Base-by-base conservation (phyloP, 2,329 filamentous ascomycete species). In the Westerdykella aurantiaca region DNA sequence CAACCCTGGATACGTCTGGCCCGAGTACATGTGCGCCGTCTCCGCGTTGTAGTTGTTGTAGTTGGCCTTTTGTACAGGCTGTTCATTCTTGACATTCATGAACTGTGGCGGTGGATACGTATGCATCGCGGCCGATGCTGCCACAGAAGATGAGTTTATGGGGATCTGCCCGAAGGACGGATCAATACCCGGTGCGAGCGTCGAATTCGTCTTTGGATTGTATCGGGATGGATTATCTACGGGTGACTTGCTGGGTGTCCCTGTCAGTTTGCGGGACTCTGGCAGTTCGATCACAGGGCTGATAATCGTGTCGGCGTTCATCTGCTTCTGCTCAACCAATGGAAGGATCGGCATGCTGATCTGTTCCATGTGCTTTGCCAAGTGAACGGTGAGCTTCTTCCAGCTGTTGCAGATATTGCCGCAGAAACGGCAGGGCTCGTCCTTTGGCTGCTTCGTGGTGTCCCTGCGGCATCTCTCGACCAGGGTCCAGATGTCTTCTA, bases 281-380 rank as follows among this genome's bases (percentile, higher is more conserved):
- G 64, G 58, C 33, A 63, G 49, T 43, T 66, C 64, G 9, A 67
- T 61, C 4, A 69, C 58, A 7, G 66, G 64, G 33, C 63, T 67
- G 41, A 67, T 65, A 38, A 67, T 60, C 6, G 63, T 64, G 39
- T 67, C 63, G 6, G 60, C 63, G 34, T 61, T 62, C 21, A 68
- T 55, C 10, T 64, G 58, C 44, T 68, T 69, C 39, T 67, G 59
- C 31, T 69, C 63, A 2, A 70, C 64, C 22, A 71, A 56, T 6
- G 61, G 55, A 11, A 95, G 72, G 25, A 95, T 80, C 0, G 90
- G 89, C 60, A 95, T 78, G 57, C 86, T 87, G 60, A 95, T 86
- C 52, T 88, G 82, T 66, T 95, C 88, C 88, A 96, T 93, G 64
- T 96, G 90, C 66, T 91, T 91, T 39, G 88, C 88, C 62, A 95